Evolutionary conservation across 2,329 filamentous ascomycete genomes (phyloP).

Genomic region (Bipolaris bicolor): DNA sequence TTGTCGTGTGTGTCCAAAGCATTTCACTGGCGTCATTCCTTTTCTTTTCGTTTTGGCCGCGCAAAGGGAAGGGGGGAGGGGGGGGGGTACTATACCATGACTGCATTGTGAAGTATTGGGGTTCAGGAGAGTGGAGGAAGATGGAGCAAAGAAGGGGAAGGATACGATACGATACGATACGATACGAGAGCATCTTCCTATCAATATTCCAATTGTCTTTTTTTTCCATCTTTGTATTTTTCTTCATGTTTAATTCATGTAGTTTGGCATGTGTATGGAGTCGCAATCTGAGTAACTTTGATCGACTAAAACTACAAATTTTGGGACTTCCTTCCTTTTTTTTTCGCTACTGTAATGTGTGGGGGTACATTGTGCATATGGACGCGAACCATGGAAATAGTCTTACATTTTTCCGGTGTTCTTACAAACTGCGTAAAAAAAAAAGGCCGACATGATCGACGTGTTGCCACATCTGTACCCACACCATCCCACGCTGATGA

Average conservation of each 20-base stretch:
- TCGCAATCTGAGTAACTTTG: too few species aligned
- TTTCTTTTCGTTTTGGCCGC: background rate
- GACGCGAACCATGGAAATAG: too few species aligned
- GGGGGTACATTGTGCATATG: too few species aligned
- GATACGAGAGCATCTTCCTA: constrained; percentile 5
- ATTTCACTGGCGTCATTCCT: constrained; percentile 28
- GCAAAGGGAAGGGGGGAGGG: background rate
- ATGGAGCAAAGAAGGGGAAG: background rate
- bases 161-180: background rate
- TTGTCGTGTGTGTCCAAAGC: constrained; percentile 4
- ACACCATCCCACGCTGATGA: background rate
- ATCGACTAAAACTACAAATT: too few species aligned
- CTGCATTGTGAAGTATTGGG: constrained; percentile 16
- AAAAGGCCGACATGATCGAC: background rate
- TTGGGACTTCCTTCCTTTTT: too few species aligned
- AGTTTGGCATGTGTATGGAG: too few species aligned
- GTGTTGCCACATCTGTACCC: background rate
- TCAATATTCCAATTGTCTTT: background rate
- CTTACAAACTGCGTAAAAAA: too few species aligned
- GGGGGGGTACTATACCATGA: constrained; percentile 25
- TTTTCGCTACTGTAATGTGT: too few species aligned
- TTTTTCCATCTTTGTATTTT: background rate
- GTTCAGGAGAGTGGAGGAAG: background rate
- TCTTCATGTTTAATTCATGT: too few species aligned
- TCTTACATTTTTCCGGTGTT: too few species aligned